Evolutionary conservation across 176 grass and related monocot genomes (phyloP), one percentile per base, ranked within the genome.

Genomic region (Dactylis glomerata): DNA sequence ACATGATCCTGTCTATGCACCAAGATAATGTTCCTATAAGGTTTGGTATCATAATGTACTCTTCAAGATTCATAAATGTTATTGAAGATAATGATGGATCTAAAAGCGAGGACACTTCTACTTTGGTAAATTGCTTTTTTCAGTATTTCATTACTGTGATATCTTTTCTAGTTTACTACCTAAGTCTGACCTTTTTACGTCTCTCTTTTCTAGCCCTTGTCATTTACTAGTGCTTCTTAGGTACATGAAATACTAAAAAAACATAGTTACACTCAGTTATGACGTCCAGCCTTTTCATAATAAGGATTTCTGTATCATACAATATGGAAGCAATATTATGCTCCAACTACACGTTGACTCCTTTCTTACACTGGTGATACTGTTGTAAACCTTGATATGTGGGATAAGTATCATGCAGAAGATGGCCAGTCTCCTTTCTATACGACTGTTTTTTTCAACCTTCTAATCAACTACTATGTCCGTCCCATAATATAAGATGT

Each of bases 1-100:
- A 98, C 81, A 84, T 80, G 83, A 87, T 98, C 71, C 74, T 93
- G 56, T 95, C 93, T 80, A 78, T 98, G 30, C 90, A 98, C 78
- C 87, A 94, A 90, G 94, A 92, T 92, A 89, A 41, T 81, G 74
- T 98, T 37, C 96, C 96, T 78, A 79, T 98, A 90, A 92, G 91
- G 71, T 98, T 98, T 63, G 96, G 93, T 55, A 65, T 98, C 69
- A 83, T 98, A 87, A 80, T 98, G 76, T 95, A 95, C 87, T 98
- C 96, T 40, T 95, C 93, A 68, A 94, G 76, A 82, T 69, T 90
- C 75, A 81, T 95, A 45, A 90, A 89, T 61, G 44, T 16, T 73
- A 85, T 95, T 84, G 87, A 91, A 87, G 86, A 90, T 90, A 98
- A 85, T 90, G 46, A 85, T 89, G 86, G 80, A 55, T 73, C 86